These are phyloP conservation scores for Babesia caballi DNA, from an alignment of 169 alveolate species.

Conservation along the genomic window DNA sequence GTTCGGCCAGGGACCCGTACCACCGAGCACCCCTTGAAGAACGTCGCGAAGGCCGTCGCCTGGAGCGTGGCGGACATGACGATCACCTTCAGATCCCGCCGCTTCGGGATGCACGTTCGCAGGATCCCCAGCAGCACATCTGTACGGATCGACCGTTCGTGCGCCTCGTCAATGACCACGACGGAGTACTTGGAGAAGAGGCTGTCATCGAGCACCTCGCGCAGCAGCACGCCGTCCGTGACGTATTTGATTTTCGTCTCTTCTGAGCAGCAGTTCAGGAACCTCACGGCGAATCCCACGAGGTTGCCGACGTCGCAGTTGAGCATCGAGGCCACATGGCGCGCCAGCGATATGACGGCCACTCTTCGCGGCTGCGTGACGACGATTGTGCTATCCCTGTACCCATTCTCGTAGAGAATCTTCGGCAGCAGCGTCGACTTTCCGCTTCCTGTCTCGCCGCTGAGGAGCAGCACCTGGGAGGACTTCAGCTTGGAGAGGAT, in stretches of 20 bases:
- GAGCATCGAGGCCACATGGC: conserved; percentile 83
- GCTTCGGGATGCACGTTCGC: conserved; percentile 71
- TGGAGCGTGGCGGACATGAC: conserved; percentile 94
- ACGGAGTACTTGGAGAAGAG: conserved; percentile 81
- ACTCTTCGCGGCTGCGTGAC: conserved; percentile 90
- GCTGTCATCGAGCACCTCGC: conserved; percentile 86
- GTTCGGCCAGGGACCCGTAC: conserved; percentile 47
- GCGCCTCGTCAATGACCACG: conserved; percentile 93
- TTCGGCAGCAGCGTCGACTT: conserved; percentile 75
- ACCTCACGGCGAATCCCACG: conserved; percentile 91
- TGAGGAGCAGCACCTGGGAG: conserved; percentile 31
- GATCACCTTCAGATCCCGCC: conserved; percentile 84
- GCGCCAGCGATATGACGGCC: conserved; percentile 89
- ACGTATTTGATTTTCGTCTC: conserved; percentile 88
- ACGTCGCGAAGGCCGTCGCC: conserved; percentile 75
- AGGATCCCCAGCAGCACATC: conserved; percentile 89
- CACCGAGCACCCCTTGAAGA: conserved; percentile 65
- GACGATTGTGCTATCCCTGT: conserved; percentile 68
- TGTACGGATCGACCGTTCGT: conserved; percentile 91
- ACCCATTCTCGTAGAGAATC: conserved; percentile 54
- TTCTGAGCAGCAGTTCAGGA: conserved; percentile 81
- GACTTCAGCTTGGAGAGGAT: conserved; percentile 40
- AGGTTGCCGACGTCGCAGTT: conserved; percentile 80
- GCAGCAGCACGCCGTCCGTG: conserved; percentile 92
- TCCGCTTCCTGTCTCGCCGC: conserved; percentile 87